These are phyloP conservation scores for Hygrophoropsis aurantiaca DNA, from an alignment of 768 basidiomycete genomes.

Conservation along the genomic window DNA sequence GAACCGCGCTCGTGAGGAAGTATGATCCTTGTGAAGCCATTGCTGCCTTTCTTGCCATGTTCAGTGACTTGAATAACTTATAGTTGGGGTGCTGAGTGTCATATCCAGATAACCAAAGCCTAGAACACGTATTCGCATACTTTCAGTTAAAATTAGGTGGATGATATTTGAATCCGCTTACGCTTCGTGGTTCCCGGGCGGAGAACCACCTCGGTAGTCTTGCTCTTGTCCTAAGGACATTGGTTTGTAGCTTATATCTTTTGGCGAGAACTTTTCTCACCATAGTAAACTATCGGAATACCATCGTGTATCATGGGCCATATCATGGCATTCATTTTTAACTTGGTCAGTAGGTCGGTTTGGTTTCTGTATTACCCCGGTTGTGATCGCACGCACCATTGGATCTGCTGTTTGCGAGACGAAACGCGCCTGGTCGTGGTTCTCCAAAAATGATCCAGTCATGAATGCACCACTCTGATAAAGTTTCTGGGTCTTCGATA, in stretches of 20 bases:
- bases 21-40: slow-evolving; percentile 36
- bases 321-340: slow-evolving; percentile 46
- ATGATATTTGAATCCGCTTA: slow-evolving; percentile 14
- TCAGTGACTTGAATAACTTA: slow-evolving; percentile 46
- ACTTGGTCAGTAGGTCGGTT: slow-evolving; percentile 19
- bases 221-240: slow-evolving; percentile 45
- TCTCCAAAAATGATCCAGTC: slow-evolving; percentile 52
- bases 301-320: slow-evolving; percentile 53
- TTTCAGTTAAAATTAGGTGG: neutral
- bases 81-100: slow-evolving; percentile 49
- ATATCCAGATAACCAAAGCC: slow-evolving; percentile 63
- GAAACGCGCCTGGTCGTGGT: slow-evolving; percentile 55
- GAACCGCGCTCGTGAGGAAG: slow-evolving; percentile 49
- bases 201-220: slow-evolving; percentile 42
- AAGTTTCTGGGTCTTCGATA: slow-evolving; percentile 30
- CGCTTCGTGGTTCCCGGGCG: slow-evolving; percentile 54
- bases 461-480: slow-evolving; percentile 41
- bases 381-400: slow-evolving; percentile 29
- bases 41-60: slow-evolving; percentile 52
- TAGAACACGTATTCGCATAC: slow-evolving; percentile 16
- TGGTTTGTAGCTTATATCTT: neutral
- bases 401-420: slow-evolving; percentile 41
- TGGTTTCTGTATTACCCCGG: neutral
- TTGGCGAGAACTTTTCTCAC: slow-evolving; percentile 13
- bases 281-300: slow-evolving; percentile 52